A percentile compares a stretch with the other conserved stretches of the same genome.
phyloP scores from a whole-genome alignment of 192 early-diverging fungal species.

The Chytriomyces hyalinus region DNA sequence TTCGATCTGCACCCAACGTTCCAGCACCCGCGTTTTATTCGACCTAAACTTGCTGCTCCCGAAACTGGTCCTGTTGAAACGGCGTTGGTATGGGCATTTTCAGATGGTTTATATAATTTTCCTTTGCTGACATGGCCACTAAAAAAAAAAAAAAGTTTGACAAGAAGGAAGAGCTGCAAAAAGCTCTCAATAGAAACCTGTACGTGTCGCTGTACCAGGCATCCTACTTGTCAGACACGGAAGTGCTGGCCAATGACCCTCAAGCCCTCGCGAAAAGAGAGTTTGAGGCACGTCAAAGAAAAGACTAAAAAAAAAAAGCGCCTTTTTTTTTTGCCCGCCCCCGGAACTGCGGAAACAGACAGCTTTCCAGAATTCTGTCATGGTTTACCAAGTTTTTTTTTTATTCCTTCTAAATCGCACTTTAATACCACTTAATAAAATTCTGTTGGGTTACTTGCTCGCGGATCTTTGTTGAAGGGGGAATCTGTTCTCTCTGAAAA shows the following conservation, averaged over 20 bases:
- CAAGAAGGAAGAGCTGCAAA: neutral
- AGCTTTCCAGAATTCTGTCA: no score
- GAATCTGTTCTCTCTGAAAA: no score
- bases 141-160: neutral
- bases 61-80: neutral
- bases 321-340: no score
- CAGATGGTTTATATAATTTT: neutral
- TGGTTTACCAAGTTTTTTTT: no score
- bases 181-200: neutral
- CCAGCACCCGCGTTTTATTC: neutral
- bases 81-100: neutral
- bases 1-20: neutral
- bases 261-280: neutral
- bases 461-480: no score
- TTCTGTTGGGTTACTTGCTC: no score
- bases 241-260: neutral
- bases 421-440: no score
- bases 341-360: no score
- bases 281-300: neutral
- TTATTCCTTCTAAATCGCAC: no score
- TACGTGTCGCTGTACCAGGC: neutral
- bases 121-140: neutral
- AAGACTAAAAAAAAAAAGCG: neutral
- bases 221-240: neutral
- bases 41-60: neutral